Evolutionary conservation across 257 asterid species (phyloP).

Genomic region (Solanum sejunctum): DNA sequence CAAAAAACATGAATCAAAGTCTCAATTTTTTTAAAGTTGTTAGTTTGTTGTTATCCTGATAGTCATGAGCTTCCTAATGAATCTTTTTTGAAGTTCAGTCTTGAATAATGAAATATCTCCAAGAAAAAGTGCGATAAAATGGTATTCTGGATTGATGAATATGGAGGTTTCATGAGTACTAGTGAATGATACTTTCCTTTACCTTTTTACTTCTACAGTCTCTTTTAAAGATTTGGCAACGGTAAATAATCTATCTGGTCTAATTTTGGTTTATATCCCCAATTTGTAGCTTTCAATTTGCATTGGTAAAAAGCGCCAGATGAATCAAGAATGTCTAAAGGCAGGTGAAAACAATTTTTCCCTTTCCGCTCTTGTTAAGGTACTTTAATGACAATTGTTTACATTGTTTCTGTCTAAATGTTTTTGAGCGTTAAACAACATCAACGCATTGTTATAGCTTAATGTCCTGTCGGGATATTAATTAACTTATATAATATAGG

Average conservation of each 20-base stretch:
- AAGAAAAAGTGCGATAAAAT: neutral
- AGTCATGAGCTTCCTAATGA: neutral
- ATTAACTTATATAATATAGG: slow-evolving; percentile 22
- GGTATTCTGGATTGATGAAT: neutral
- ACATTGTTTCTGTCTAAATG: slow-evolving; percentile 3
- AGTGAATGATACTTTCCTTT: neutral
- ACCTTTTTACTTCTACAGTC: neutral
- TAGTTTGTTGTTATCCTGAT: neutral
- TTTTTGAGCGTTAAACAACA: neutral
- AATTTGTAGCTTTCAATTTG: slow-evolving; percentile 66
- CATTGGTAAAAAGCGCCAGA: slow-evolving; percentile 46
- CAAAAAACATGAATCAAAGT: neutral
- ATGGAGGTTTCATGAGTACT: neutral
- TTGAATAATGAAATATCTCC: neutral
- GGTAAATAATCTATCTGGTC: neutral
- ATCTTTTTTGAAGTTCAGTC: neutral
- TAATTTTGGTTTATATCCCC: slow-evolving; percentile 1
- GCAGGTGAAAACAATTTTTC: slow-evolving; percentile 18
- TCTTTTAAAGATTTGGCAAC: neutral
- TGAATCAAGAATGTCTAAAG: slow-evolving; percentile 22
- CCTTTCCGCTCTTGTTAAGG: slow-evolving; percentile 22
- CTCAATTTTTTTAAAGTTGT: neutral
- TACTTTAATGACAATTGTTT: slow-evolving; percentile 9
- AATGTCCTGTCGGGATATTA: slow-evolving; percentile 1
- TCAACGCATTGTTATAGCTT: neutral